Base-by-base conservation (phyloP, 495 filamentous ascomycete genomes). In the Lophium mytilinum region DNA sequence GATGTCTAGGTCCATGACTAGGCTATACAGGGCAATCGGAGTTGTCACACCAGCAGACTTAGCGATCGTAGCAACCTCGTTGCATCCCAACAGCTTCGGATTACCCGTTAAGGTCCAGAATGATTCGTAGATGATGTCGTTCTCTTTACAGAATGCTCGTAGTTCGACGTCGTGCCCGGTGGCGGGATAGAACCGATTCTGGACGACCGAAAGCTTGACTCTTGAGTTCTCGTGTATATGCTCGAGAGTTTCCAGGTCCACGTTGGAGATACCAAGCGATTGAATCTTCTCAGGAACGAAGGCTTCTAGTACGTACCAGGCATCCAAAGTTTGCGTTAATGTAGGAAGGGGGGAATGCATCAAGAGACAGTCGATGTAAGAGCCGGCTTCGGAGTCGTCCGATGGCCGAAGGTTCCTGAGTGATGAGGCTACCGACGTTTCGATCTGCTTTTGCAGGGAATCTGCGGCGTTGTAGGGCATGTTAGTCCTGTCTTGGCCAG, bases 31-130 rank as follows among this genome's bases (percentile, higher is more conserved):
- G 5, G 84, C 84, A 40, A 78, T 77, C 18, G 75, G 76, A 1
- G 76, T 71, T 6, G 66, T 75, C 18, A 83, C 78, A 0, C 65
- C 62, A 2, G 69, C 67, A n/a, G 61, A 65, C 12, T 68, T 47
- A 12, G 81, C 80, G 18, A 92, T 63, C 10, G 64, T 66, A 55
- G 62, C 60, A 5, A 90, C 83, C 18, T 77, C 68, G 7, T 61
- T 60, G 34, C 74, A 78, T 41, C 64, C 74, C 33, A 83, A 53
- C 43, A 90, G 72, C 14, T 76, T 68, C 9, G 75, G 80, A 60
- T 93, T 92, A 0, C 79, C 89, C 0, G 81, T 87, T 66, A 93
- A 65, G 1, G 85, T 90, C 88, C 88, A 90, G 71, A 90, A 92
- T 18, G 80, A 77, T 67, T 92, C 86, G 64, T 89, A 92, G 14